These are phyloP conservation scores for Syncephalastrum monosporum DNA, from an alignment of 371 early-diverging fungal genomes.

Conservation along the genomic window DNA sequence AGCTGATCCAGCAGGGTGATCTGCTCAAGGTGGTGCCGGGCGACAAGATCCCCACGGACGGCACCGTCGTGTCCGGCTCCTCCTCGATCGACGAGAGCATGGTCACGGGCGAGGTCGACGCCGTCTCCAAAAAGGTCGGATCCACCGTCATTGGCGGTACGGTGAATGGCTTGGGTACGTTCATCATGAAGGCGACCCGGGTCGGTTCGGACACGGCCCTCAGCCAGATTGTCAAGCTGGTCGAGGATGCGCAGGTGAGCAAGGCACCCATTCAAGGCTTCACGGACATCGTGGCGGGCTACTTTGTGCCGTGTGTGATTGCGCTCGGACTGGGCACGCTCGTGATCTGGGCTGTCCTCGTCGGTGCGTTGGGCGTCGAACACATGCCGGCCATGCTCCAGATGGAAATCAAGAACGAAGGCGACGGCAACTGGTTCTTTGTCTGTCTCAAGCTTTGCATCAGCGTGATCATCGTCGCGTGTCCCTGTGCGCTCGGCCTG, in stretches of 20 bases:
- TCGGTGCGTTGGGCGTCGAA: conserved; percentile 41
- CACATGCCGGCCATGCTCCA: conserved; percentile 57
- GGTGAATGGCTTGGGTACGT: conserved; percentile 82
- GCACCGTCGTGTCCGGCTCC: conserved; percentile 78
- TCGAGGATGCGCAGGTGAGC: conserved; percentile 83
- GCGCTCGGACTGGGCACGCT: conserved; percentile 72
- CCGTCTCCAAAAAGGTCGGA: conserved; percentile 76
- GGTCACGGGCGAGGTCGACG: conserved; percentile 96
- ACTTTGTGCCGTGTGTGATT: conserved; percentile 91
- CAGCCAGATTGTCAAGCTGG: conserved; percentile 86
- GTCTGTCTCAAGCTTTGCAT: conserved; percentile 89
- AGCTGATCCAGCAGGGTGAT: conserved; percentile 85
- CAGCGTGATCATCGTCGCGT: conserved; percentile 94
- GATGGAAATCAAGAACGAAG: conserved; percentile 45
- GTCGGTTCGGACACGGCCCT: conserved; percentile 86
- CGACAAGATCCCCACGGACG: conserved; percentile 94
- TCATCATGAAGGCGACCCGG: conserved; percentile 69
- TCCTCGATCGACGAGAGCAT: conserved; percentile 96
- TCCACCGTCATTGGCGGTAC: conserved; percentile 88
- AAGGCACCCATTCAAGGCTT: conserved; percentile 88
- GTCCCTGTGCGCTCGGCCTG: conserved; percentile 95
- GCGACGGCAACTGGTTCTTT: conserved; percentile 70
- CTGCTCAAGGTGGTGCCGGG: conserved; percentile 87
- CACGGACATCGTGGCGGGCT: conserved; percentile 80
- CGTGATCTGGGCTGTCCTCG: conserved; percentile 72